Evolutionary conservation across 768 basidiomycete genomes (phyloP), one percentile per base, ranked within the genome.

Genomic region (Gautieria morchelliformis): DNA sequence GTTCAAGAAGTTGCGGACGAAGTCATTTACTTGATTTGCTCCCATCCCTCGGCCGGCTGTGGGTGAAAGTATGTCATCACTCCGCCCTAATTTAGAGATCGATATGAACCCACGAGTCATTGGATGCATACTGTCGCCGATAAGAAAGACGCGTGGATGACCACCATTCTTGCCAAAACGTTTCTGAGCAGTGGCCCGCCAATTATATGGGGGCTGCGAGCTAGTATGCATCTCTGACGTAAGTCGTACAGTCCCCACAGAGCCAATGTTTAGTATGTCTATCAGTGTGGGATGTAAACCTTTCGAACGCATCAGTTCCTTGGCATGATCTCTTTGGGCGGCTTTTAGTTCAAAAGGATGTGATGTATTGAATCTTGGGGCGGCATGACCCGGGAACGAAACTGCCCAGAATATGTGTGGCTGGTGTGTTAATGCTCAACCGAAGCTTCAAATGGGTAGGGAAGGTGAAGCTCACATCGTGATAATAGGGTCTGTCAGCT

Each of bases 41-140:
- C 56, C 56, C 56, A 57, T 57, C 14, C 56, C 56, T 57, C 56
- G 24, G 35, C 56, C 33, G 17, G 56, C 56, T 57, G 52, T 53
- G 12, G 14, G 35, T 4, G 39, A 39, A 37, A 22, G 27, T 2
- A 24, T 15, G 24, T 49, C 14, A 49, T 3, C 12, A 40, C n/a
- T 9, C n/a, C 10, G 27, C 20, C 32, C 17, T 24, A 53, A 22
- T 37, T 24, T 27, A 12, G 14, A 24, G 9, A 55, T 46, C 19
- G 32, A 33, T 20, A 20, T 15, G 45, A 50, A 57, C 56, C 14
- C 27, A 57, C 56, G 56, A 22, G 56, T 57, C 56, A 57, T 57
- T 20, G 56, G 56, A 57, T 57, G 56, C 47, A 57, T 35, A 22
- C 56, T 57, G 42, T 57, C 56, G 5, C 56, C 56, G 48, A 57